Evolutionary conservation across 106 monocot genomes (phyloP).

Genomic region (Agapanthus africanus): DNA sequence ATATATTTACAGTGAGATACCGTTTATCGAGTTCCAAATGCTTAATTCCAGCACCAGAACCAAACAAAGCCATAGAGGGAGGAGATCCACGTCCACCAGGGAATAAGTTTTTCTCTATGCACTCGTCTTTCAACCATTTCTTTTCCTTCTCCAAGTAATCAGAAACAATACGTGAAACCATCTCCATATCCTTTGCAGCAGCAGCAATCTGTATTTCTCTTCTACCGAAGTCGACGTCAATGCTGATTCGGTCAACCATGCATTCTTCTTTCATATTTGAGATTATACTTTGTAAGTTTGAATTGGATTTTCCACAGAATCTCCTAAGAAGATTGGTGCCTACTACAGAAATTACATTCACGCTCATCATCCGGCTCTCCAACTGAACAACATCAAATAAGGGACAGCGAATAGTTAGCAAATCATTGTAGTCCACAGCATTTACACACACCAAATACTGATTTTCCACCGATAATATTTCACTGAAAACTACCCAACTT

Average conservation of each 20-base stretch:
- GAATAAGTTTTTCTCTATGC: slow-evolving; percentile 61
- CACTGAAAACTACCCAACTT: slow-evolving; percentile 86
- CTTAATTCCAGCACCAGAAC: slow-evolving; percentile 91
- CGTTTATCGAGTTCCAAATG: slow-evolving; percentile 86
- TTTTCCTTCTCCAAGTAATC: slow-evolving; percentile 45
- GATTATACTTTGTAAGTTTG: slow-evolving; percentile 41
- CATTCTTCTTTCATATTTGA: slow-evolving; percentile 30
- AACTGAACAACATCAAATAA: slow-evolving; percentile 46
- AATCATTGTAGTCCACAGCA: slow-evolving; percentile 53
- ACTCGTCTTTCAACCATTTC: slow-evolving; percentile 58
- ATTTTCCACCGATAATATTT: slow-evolving; percentile 56
- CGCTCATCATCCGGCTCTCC: slow-evolving; percentile 44
- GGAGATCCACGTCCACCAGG: slow-evolving; percentile 27
- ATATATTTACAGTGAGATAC: slow-evolving; percentile 64
- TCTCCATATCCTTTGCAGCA: slow-evolving; percentile 40
- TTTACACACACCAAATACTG: slow-evolving; percentile 91
- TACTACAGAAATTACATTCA: slow-evolving; percentile 39
- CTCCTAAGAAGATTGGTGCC: slow-evolving; percentile 50
- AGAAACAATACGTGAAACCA: slow-evolving; percentile 29
- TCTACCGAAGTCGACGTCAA: slow-evolving; percentile 61
- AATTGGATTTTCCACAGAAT: slow-evolving; percentile 61
- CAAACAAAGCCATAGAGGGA: slow-evolving; percentile 57
- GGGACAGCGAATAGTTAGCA: slow-evolving; percentile 35
- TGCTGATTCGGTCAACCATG: slow-evolving; percentile 34
- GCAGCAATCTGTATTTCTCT: slow-evolving; percentile 52